These are phyloP conservation scores for Tripidium arundinaceum DNA, from an alignment of 202 grass and related monocot genomes.

Conservation along the genomic window DNA sequence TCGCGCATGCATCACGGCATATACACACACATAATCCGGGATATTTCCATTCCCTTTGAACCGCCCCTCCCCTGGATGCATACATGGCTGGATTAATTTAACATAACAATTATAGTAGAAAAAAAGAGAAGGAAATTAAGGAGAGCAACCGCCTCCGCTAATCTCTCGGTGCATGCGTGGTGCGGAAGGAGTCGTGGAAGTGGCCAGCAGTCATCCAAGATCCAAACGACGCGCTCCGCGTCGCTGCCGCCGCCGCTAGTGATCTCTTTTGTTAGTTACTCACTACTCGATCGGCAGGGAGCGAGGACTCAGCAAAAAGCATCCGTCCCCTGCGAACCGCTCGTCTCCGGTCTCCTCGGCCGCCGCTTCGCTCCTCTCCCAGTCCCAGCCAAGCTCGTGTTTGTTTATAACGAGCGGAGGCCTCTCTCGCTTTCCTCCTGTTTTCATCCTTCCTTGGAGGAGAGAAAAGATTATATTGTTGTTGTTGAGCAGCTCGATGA, in stretches of 20 bases:
- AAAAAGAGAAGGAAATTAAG: neutral
- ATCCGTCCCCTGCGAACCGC: neutral
- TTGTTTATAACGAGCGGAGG: neutral
- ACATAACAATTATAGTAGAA: neutral
- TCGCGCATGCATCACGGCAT: neutral
- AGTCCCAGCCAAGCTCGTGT: neutral
- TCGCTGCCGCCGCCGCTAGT: neutral
- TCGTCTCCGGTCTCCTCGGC: neutral
- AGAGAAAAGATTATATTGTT: neutral
- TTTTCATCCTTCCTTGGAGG: neutral
- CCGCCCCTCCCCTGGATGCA: neutral
- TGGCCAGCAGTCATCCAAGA: slow-evolving; percentile 10
- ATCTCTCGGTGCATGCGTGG: neutral
- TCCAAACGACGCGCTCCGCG: slow-evolving; percentile 29
- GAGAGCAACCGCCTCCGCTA: slow-evolving; percentile 6
- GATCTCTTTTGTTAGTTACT: neutral
- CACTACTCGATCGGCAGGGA: neutral
- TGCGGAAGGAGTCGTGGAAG: neutral
- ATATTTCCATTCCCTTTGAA: neutral
- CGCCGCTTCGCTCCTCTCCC: neutral
- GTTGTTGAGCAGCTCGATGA: neutral
- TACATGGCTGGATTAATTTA: neutral
- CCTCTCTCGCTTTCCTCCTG: neutral
- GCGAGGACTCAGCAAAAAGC: neutral
- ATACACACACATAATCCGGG: neutral